Conservation (phyloP, 176 grass and related monocot genomes). For the Puccinellia tenuiflora region DNA sequence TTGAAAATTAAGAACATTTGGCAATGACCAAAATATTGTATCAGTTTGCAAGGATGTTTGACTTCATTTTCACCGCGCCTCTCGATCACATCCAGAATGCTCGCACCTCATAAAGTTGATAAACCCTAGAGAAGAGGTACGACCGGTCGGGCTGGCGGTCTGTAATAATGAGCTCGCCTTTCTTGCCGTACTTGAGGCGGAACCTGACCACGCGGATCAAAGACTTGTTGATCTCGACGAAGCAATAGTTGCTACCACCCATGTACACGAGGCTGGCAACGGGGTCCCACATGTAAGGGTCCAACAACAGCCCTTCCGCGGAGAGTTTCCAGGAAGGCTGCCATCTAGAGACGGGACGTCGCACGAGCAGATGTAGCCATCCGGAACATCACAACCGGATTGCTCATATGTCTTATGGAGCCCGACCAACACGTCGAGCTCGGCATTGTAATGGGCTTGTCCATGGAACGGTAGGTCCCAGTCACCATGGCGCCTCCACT, state of each 20-base stretch:
- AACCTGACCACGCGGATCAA: neutral
- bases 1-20: neutral
- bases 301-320: neutral
- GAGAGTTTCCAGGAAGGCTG: neutral
- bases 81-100: constrained; percentile 4
- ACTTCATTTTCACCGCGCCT: neutral
- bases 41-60: neutral
- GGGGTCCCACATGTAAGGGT: neutral
- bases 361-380: neutral
- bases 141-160: neutral
- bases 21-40: neutral
- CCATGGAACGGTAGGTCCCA: neutral
- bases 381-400: too few species aligned
- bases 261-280: neutral
- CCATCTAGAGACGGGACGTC: neutral
- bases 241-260: neutral
- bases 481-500: neutral
- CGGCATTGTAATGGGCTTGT: neutral
- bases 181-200: neutral
- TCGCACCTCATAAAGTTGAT: neutral
- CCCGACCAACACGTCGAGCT: neutral
- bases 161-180: neutral
- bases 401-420: neutral
- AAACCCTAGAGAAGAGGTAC: neutral
- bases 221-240: neutral